Percentiles rank a stretch among this genome's conserved stretches.
Conservation (phyloP, 352 stramenopile genomes). For the Pythium pyrilobum region DNA sequence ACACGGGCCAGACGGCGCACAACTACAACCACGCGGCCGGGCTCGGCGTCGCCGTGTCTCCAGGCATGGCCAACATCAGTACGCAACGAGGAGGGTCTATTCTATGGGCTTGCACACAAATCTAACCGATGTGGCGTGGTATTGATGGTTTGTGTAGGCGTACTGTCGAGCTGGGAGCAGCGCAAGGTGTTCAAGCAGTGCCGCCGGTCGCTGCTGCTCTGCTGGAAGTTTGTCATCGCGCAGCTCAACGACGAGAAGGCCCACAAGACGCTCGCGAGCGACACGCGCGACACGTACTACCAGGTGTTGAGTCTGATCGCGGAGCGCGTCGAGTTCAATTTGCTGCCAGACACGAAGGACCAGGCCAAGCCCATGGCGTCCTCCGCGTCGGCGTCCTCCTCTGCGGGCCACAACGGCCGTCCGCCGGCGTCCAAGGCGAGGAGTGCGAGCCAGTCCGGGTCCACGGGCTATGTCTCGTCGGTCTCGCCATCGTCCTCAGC, state of each 20-base stretch:
- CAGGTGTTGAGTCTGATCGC: constrained; percentile 57
- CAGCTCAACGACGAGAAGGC: constrained; percentile 49
- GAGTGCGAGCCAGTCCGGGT: constrained; percentile 12
- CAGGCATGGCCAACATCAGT: constrained; percentile 12
- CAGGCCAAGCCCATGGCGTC: background rate
- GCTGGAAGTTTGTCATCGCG: constrained; percentile 59
- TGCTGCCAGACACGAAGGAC: constrained; percentile 20
- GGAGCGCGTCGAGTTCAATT: constrained; percentile 61
- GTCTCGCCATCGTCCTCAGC: constrained; percentile 8
- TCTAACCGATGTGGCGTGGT: background rate
- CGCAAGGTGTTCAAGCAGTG: constrained; percentile 51
- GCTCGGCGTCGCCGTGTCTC: constrained; percentile 2
- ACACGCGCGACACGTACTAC: constrained; percentile 50
- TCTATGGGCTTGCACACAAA: no score
- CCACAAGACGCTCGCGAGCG: constrained; percentile 19
- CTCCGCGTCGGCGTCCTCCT: background rate
- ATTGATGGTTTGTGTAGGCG: background rate
- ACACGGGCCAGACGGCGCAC: constrained; percentile 22
- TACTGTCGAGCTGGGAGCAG: constrained; percentile 31
- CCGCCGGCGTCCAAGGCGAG: constrained; percentile 8
- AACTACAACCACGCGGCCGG: background rate
- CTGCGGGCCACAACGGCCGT: background rate
- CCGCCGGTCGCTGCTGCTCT: constrained; percentile 48
- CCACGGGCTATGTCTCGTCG: background rate
- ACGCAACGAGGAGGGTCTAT: constrained; percentile 1